These are phyloP conservation scores for Uncinocarpus reesii DNA, from an alignment of 2,329 filamentous ascomycete genomes.

Conservation along the genomic window DNA sequence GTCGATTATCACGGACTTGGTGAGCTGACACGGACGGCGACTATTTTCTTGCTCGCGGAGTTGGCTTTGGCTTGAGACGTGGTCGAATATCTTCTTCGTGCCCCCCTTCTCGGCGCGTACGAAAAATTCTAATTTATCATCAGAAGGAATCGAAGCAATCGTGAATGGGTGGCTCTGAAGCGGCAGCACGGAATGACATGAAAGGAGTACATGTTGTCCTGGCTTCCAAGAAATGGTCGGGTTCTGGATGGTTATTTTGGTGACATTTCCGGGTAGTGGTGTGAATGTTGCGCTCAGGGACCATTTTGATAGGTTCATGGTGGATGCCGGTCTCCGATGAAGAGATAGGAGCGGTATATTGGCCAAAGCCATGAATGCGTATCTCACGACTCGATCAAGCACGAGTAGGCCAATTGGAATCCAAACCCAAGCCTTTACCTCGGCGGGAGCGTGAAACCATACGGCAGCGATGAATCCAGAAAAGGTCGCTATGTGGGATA, in stretches of 20 bases:
- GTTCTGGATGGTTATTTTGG: conserved; percentile 46
- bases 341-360: conserved; percentile 37
- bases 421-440: conserved; percentile 40
- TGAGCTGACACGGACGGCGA: background rate
- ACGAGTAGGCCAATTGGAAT: conserved; percentile 38
- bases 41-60: conserved; percentile 18
- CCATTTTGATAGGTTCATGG: conserved; percentile 23
- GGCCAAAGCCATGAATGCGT: conserved; percentile 27
- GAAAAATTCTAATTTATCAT: conserved; percentile 48
- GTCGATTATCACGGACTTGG: conserved; percentile 40
- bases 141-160: conserved; percentile 47
- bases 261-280: conserved; percentile 46
- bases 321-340: conserved; percentile 4
- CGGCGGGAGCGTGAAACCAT: conserved; percentile 39
- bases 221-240: conserved; percentile 50
- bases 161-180: conserved; percentile 57
- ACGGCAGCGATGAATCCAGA: conserved; percentile 41
- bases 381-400: conserved; percentile 37
- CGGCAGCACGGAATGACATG: conserved; percentile 46
- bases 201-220: conserved; percentile 54
- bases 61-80: conserved; percentile 37
- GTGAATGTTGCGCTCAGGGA: conserved; percentile 38
- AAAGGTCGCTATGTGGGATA: conserved; percentile 45
- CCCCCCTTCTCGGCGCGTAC: conserved; percentile 46
- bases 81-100: conserved; percentile 42